Percentiles rank a stretch among this genome's conserved stretches.
These are phyloP conservation scores for Diplodia sapinea DNA, from an alignment of 2,329 filamentous ascomycete genomes.

Conservation along the genomic window DNA sequence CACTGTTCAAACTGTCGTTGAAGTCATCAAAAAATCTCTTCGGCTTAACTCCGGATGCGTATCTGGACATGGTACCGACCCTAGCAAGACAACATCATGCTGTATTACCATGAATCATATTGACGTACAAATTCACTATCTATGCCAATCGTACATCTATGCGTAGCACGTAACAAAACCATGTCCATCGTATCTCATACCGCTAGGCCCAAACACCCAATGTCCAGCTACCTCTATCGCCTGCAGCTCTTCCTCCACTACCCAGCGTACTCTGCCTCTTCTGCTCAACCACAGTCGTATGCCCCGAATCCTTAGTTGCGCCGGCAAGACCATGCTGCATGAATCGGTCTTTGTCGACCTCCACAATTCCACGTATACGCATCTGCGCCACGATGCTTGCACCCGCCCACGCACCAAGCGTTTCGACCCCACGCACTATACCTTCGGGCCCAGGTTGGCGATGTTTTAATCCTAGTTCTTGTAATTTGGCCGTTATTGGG, in stretches of 20 bases:
- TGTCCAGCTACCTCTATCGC: constrained; percentile 48
- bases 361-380: constrained; percentile 70
- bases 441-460: constrained; percentile 58
- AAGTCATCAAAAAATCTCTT: background rate
- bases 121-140: no score
- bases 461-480: constrained; percentile 55
- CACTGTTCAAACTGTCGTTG: background rate
- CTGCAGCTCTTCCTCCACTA: constrained; percentile 33
- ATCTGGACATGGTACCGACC: background rate
- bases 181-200: background rate
- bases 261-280: constrained; percentile 27
- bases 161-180: background rate
- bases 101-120: no score
- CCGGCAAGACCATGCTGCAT: constrained; percentile 69
- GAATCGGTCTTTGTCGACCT: constrained; percentile 75
- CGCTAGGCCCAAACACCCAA: constrained; percentile 47
- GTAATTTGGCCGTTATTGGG: constrained; percentile 64
- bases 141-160: background rate
- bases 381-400: constrained; percentile 73
- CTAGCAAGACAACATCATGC: no score
- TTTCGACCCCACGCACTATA: constrained; percentile 68
- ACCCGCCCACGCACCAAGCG: constrained; percentile 75
- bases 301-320: constrained; percentile 56
- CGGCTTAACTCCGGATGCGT: background rate
- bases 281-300: constrained; percentile 18